Base-by-base conservation (phyloP, 1,284 basidiomycete species). In the Caloboletus inedulis region DNA sequence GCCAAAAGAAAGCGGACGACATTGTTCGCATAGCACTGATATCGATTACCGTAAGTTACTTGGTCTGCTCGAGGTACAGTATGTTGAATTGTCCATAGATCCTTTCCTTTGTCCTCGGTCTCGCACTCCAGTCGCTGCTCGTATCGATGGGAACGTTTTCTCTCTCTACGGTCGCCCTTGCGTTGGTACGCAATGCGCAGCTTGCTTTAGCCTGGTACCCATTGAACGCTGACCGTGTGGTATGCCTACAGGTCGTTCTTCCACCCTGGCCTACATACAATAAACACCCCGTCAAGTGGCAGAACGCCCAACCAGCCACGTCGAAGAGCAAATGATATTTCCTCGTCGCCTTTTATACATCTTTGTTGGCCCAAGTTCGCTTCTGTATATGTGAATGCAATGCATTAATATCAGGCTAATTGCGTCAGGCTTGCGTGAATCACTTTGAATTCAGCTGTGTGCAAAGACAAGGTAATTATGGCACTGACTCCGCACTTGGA, bases 221-320 rank as follows among this genome's bases (percentile, higher is more conserved):
- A 14, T 35, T 13, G 29, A 25, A 33, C 27, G 33, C 39, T 49
- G 31, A 59, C 33, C 40, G 18, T 46, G 51, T 2, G 14, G 19
- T 23, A 34, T 50, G 29, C 29, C 25, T 23, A 25, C 51, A 88
- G 87, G 64, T 76, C 36, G 73, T 83, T n/a, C 58, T 89, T 6
- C 87, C 87, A 0, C 82, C 82, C 12, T 90, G 88, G 88, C 78
- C 81, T 0, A 70, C 78, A 65, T 87, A 77, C 67, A 87, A 84
- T 57, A 69, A 67, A 16, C 75, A 89, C 62, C 80, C 85, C 18
- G 80, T 87, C 43, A 71, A 77, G 57, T 89, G 87, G 87, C 69
- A 85, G 35, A 72, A 81, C 19, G 64, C 63, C 64, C 60, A 72
- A 63, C 56, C 60, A 59, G 37, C 53, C 3, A 10, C 47, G n/a